Conservation (phyloP, 768 basidiomycete species). For the Lactarius deliciosus region DNA sequence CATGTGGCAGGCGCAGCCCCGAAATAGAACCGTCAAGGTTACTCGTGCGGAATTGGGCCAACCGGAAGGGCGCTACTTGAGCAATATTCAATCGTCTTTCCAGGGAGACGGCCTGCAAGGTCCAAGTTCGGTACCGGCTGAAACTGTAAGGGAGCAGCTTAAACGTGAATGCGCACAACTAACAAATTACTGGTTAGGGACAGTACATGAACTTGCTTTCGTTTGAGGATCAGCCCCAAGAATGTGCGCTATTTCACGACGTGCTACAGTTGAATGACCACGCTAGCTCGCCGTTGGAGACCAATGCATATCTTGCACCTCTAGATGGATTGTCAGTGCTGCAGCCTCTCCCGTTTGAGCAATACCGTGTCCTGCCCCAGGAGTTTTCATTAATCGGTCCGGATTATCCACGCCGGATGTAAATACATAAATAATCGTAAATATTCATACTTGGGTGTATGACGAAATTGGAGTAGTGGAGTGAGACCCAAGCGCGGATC, state of each 20-base stretch:
- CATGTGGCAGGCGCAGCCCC: neutral
- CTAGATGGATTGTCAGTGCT: conserved; percentile 25
- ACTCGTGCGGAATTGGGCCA: neutral
- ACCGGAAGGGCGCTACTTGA: neutral
- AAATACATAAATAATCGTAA: neutral
- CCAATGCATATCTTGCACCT: conserved; percentile 21
- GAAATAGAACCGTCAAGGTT: neutral
- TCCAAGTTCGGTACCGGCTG: neutral
- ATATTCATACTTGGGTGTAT: neutral
- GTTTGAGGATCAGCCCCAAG: conserved; percentile 15
- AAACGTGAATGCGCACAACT: neutral
- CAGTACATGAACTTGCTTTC: conserved; percentile 4
- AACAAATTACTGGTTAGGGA: conserved; percentile 1
- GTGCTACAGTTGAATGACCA: conserved; percentile 10
- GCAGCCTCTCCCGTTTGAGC: conserved; percentile 27
- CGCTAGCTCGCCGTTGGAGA: conserved; percentile 4
- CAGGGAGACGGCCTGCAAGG: neutral
- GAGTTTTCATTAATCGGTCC: conserved; percentile 12
- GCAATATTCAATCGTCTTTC: neutral
- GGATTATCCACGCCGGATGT: neutral
- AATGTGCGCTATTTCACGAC: conserved; percentile 24
- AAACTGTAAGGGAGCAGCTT: conserved; percentile 11
- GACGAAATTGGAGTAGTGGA: conserved; percentile 22
- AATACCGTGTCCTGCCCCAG: neutral
- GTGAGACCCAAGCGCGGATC: conserved; percentile 13